Evolutionary conservation across 805 yeast species (phyloP).

Genomic region (Maudiozyma barnettii): DNA sequence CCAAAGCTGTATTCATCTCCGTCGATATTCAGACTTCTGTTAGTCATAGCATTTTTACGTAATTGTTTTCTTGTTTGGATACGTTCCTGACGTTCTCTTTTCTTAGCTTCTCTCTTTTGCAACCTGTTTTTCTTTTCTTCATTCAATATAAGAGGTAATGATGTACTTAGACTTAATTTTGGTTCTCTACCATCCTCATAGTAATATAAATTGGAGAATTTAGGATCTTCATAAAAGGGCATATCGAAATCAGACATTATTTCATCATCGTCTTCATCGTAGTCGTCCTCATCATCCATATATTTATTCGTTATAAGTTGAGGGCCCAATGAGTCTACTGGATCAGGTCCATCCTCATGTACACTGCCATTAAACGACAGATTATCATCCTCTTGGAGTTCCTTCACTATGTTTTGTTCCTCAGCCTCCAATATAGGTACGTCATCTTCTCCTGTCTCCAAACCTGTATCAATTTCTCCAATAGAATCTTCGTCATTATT

Average conservation of each 20-base stretch:
- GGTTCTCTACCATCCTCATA: constrained; percentile 28
- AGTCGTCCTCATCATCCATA: constrained; percentile 22
- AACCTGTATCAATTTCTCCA: constrained; percentile 26
- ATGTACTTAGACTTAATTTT: constrained; percentile 25
- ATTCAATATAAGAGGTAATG: constrained; percentile 25
- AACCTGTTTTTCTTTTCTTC: constrained; percentile 22
- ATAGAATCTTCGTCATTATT: constrained; percentile 26
- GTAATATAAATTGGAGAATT: constrained; percentile 27
- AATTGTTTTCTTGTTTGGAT: constrained; percentile 22
- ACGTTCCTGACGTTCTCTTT: constrained; percentile 23
- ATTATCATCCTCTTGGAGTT: constrained; percentile 25
- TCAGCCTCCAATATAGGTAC: constrained; percentile 26
- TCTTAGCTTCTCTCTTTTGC: constrained; percentile 24
- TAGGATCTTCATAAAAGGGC: constrained; percentile 36
- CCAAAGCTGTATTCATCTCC: constrained; percentile 29
- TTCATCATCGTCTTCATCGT: constrained; percentile 28
- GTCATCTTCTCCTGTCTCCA: constrained; percentile 28
- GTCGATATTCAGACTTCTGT: constrained; percentile 34
- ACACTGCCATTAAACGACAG: constrained; percentile 28
- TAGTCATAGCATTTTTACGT: constrained; percentile 16
- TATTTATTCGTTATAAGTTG: constrained; percentile 5
- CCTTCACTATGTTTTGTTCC: constrained; percentile 24
- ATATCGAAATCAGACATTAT: constrained; percentile 29
- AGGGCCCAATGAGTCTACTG: constrained; percentile 14
- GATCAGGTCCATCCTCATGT: constrained; percentile 27